A percentile compares a stretch with the other conserved stretches of the same genome.
Conservation (phyloP, 768 basidiomycete species). For the Coprinopsis marcescibilis region DNA sequence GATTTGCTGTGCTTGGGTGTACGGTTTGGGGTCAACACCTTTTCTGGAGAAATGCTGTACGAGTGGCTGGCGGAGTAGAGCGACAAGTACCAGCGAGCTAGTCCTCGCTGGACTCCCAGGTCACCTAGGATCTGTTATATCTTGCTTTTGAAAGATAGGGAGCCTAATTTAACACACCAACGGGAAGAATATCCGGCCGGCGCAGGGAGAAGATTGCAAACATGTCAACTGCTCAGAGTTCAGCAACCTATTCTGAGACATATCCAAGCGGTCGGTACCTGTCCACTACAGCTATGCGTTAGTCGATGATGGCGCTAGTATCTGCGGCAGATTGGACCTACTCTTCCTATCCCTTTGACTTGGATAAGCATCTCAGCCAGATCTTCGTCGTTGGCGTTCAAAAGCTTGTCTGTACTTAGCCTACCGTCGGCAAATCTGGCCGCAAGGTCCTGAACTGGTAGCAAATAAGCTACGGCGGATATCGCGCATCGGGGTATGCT, state of each 20-base stretch:
- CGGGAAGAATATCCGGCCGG: constrained; percentile 70
- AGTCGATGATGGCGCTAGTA: constrained; percentile 4
- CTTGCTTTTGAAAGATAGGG: no score
- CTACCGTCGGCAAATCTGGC: constrained; percentile 75
- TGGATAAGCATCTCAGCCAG: constrained; percentile 68
- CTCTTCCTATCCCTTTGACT: constrained; percentile 75
- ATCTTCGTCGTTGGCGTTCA: constrained; percentile 70
- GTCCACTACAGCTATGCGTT: constrained; percentile 44
- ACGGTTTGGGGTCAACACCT: no score
- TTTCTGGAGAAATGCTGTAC: constrained; percentile 47
- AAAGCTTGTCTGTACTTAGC: constrained; percentile 65
- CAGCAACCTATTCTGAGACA: constrained; percentile 4
- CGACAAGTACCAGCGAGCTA: constrained; percentile 63
- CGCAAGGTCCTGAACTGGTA: constrained; percentile 71
- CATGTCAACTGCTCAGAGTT: constrained; percentile 65
- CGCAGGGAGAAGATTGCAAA: constrained; percentile 86
- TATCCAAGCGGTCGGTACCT: constrained; percentile 29
- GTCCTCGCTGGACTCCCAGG: constrained; percentile 75
- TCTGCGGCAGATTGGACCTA: constrained; percentile 25
- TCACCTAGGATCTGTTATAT: no score
- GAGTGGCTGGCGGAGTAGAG: constrained; percentile 48
- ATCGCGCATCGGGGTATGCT: background rate
- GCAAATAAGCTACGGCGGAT: background rate
- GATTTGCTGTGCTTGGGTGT: no score
- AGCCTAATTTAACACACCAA: constrained; percentile 24